Percentiles rank a stretch among this genome's conserved stretches.
phyloP scores from a whole-genome alignment of 345 rosid species.

The Chamaenerion angustifolium region DNA sequence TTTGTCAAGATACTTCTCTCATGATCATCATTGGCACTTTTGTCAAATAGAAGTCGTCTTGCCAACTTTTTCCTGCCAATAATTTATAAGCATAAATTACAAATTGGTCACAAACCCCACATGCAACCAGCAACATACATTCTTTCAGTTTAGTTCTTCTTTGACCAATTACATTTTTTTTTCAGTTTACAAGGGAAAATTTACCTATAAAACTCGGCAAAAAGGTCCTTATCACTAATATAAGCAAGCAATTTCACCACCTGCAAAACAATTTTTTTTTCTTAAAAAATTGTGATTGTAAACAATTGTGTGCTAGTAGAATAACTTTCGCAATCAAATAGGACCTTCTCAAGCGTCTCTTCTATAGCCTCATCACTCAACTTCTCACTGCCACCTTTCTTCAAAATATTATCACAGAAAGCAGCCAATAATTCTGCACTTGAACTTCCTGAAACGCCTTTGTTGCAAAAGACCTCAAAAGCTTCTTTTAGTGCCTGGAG shows the following conservation, averaged over 20 bases:
- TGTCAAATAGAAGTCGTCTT: slow-evolving; percentile 37
- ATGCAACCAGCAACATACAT: background rate
- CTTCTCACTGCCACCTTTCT: slow-evolving; percentile 63
- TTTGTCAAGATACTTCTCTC: slow-evolving; percentile 64
- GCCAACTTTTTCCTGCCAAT: slow-evolving; percentile 62
- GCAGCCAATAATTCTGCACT: slow-evolving; percentile 59
- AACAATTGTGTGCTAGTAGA: too few relatives aligned
- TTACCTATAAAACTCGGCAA: slow-evolving; percentile 76
- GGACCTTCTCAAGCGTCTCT: slow-evolving; percentile 57
- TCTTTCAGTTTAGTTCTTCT: too few relatives aligned
- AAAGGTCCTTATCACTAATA: slow-evolving; percentile 73
- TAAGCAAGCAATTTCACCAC: slow-evolving; percentile 87
- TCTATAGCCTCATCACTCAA: slow-evolving; percentile 57
- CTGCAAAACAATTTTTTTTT: slow-evolving; percentile 23
- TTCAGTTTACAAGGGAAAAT: background rate
- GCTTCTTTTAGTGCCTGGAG: slow-evolving; percentile 60
- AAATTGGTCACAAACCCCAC: background rate
- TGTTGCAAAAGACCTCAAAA: slow-evolving; percentile 52
- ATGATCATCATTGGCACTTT: slow-evolving; percentile 61
- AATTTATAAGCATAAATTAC: too few relatives aligned
- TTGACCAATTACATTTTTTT: too few relatives aligned
- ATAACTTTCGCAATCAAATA: too few relatives aligned
- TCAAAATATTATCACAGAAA: slow-evolving; percentile 52
- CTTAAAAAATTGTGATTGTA: too few relatives aligned
- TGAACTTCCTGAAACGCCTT: slow-evolving; percentile 44